These are phyloP conservation scores for Xanthoceras sorbifolium DNA, from an alignment of 345 rosid species.

Conservation along the genomic window DNA sequence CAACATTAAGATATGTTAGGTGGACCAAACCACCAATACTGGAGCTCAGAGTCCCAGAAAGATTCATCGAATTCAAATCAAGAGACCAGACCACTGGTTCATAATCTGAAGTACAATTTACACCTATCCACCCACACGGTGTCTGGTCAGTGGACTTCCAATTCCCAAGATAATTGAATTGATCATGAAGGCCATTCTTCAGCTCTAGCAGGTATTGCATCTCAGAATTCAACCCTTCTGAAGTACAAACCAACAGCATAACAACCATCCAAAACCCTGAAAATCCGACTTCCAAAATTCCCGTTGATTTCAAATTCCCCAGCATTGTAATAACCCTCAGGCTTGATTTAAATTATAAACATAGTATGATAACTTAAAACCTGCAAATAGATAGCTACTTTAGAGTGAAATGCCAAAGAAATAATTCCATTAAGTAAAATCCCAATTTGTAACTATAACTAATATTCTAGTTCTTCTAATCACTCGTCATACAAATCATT, in stretches of 20 bases:
- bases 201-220: slow-evolving; percentile 67
- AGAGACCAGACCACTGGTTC: slow-evolving; percentile 60
- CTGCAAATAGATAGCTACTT: slow-evolving; percentile 29
- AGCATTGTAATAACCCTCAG: slow-evolving; percentile 27
- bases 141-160: slow-evolving; percentile 74
- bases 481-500: background rate
- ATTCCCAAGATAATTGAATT: slow-evolving; percentile 42
- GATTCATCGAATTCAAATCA: slow-evolving; percentile 69
- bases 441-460: background rate
- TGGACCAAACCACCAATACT: slow-evolving; percentile 66
- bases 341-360: slow-evolving; percentile 11
- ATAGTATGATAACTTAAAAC: slow-evolving; percentile 15
- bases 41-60: slow-evolving; percentile 71
- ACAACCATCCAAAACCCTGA: slow-evolving; percentile 36
- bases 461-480: background rate
- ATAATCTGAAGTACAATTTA: slow-evolving; percentile 55
- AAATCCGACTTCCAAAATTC: slow-evolving; percentile 34
- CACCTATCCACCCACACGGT: slow-evolving; percentile 86
- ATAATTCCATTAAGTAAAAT: background rate
- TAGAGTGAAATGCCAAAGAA: slow-evolving; percentile 15
- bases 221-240: slow-evolving; percentile 64
- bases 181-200: slow-evolving; percentile 60
- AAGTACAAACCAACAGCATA: slow-evolving; percentile 41
- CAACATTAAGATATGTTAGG: slow-evolving; percentile 63
- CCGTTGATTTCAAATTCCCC: slow-evolving; percentile 18